These are phyloP conservation scores for Remersonia thermophila DNA, from an alignment of 2,329 filamentous ascomycete species.

Conservation along the genomic window DNA sequence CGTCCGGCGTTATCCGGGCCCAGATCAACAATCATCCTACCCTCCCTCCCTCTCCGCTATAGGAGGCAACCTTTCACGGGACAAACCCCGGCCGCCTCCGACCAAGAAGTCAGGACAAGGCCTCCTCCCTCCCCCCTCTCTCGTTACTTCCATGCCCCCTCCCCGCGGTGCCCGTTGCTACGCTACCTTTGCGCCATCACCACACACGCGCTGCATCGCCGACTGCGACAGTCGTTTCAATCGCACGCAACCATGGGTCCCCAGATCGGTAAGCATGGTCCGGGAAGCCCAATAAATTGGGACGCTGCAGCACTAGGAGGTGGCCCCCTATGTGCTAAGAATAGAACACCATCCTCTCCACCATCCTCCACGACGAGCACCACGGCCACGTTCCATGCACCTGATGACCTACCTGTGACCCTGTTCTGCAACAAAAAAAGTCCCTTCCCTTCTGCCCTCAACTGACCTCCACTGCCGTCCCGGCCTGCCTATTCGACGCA, in stretches of 20 bases:
- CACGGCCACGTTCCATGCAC: constrained; percentile 16
- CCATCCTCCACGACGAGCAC: too few relatives aligned
- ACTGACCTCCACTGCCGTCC: constrained; percentile 9
- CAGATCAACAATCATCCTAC: too few relatives aligned
- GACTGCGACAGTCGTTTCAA: constrained; percentile 20
- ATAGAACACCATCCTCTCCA: constrained; percentile 14
- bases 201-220: constrained; percentile 16
- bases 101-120: too few relatives aligned
- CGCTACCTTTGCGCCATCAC: constrained; percentile 12
- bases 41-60: too few relatives aligned
- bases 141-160: constrained; percentile 1
- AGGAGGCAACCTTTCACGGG: too few relatives aligned
- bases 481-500: constrained; percentile 11
- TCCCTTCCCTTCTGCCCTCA: constrained; percentile 15
- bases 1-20: too few relatives aligned
- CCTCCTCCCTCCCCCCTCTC: constrained; percentile 10
- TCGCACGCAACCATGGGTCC: constrained; percentile 21
- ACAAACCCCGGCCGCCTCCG: neutral
- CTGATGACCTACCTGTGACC: neutral
- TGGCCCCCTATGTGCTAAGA: constrained; percentile 22
- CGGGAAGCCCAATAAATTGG: constrained; percentile 19
- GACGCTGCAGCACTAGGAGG: constrained; percentile 21
- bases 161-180: constrained; percentile 7
- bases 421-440: constrained; percentile 8
- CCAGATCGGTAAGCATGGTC: constrained; percentile 20